phyloP scores from a whole-genome alignment of 495 filamentous ascomycete genomes.

The Xylaria venustula region DNA sequence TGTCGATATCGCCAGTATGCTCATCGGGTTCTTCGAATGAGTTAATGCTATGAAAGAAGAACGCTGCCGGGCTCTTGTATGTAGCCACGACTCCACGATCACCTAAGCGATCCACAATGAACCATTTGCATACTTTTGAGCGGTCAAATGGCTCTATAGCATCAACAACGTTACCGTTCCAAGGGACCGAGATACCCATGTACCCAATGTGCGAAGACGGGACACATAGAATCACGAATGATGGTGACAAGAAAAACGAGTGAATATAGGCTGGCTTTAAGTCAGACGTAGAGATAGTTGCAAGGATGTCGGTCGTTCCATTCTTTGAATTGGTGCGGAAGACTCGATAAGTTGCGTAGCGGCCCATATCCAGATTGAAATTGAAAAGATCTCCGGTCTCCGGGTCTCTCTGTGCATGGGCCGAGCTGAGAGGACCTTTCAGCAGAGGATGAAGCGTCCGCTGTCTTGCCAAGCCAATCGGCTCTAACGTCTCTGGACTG shows the following conservation, averaged over 20 bases:
- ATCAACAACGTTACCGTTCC: slow-evolving; percentile 56
- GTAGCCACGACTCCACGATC: slow-evolving; percentile 56
- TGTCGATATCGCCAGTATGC: slow-evolving; percentile 36
- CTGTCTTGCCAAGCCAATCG: slow-evolving; percentile 60
- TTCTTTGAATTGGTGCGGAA: slow-evolving; percentile 60
- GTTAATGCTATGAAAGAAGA: slow-evolving; percentile 76
- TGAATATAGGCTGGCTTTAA: slow-evolving; percentile 64
- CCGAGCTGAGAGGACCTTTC: slow-evolving; percentile 58
- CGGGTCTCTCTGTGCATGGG: slow-evolving; percentile 71
- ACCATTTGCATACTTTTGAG: slow-evolving; percentile 58
- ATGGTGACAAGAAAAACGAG: slow-evolving; percentile 65
- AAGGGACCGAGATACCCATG: slow-evolving; percentile 51
- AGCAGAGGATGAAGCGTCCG: slow-evolving; percentile 61
- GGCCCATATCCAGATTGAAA: slow-evolving; percentile 61
- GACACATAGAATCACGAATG: slow-evolving; percentile 65
- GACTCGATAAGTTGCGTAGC: slow-evolving; percentile 54
- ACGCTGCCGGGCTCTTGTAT: slow-evolving; percentile 61
- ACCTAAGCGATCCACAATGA: slow-evolving; percentile 59
- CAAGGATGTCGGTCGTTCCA: slow-evolving; percentile 67
- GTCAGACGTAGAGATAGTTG: slow-evolving; percentile 53
- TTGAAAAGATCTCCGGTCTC: slow-evolving; percentile 75
- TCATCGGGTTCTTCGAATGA: slow-evolving; percentile 60
- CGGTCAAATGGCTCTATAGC: slow-evolving; percentile 54
- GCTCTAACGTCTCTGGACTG: slow-evolving; percentile 68
- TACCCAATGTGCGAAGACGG: slow-evolving; percentile 51